Evolutionary conservation across 75 land plant genomes (phyloP), one percentile per base, ranked within the genome.

Genomic region (Pinus tabuliformis): DNA sequence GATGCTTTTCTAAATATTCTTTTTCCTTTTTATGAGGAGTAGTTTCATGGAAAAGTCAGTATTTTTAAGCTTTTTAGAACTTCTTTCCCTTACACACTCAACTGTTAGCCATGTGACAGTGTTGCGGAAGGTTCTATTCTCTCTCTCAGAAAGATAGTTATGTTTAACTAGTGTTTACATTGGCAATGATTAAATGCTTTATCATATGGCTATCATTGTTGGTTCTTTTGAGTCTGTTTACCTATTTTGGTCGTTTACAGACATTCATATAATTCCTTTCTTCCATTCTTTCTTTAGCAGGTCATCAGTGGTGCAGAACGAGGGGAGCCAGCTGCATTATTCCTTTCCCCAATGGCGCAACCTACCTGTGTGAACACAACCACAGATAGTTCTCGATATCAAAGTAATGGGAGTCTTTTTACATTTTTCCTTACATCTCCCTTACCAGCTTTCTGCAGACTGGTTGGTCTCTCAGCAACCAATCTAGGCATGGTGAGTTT

Each of bases 351-450:
- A 59, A 36, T 71, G 45, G 82, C 73, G 36, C 82, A 79, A 68
- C 72, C 75, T 37, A 39, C 77, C 56, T 73, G 74, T 56, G 37
- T 73, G 13, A 73, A 56, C 58, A 75, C 90, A 70, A 26, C 78
- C 64, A 20, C 54, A 76, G 76, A 83, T 77, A 70, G 22, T 20
- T 59, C 84, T 58, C 81, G 81, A 12, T 57, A 68, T 15, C 56
- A n/a, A 21, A 76, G 52, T 54, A 66, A 79, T 76, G 98, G 99
- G 75, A 95, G 90, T 79, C 85, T 89, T 75, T 97, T 97, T 74
- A 97, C 99, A 11, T 89, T 87, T 72, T 97, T 97, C 78, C 79
- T 97, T 18, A 95, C 99, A 74, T 88, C 98, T 64, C 99, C 99
- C 63, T 68, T 95, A 21, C 92, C 78, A 73, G 99, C 99, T 33